Conservation (phyloP, 1,284 basidiomycete genomes). For the Filobasidium uniguttulatum region DNA sequence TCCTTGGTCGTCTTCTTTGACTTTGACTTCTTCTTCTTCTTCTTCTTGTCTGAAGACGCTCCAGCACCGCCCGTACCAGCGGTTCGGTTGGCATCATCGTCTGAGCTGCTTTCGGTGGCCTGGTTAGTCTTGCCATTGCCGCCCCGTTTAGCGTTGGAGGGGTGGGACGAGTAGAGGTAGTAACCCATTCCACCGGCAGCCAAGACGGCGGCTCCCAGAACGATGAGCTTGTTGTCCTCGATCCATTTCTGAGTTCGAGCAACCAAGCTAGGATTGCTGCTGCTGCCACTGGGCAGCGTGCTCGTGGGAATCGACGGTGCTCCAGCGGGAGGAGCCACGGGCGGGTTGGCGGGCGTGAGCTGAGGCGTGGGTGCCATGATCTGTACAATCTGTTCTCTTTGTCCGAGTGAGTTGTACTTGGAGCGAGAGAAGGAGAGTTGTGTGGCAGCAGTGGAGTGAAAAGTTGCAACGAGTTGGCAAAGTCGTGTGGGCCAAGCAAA, state of each 20-base stretch:
- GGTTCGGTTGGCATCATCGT: conserved; percentile 41
- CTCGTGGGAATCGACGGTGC: too few species aligned
- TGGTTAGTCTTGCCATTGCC: conserved; percentile 2
- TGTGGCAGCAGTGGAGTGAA: too few species aligned
- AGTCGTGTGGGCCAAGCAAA: too few species aligned
- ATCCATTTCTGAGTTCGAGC: conserved; percentile 29
- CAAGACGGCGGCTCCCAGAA: conserved; percentile 48
- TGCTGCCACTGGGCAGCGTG: background rate
- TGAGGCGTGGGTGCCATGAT: too few species aligned
- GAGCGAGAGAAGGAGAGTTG: too few species aligned
- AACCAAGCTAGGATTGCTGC: conserved; percentile 16
- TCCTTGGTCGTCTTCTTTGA: conserved; percentile 31
- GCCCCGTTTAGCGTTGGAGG: conserved; percentile 1
- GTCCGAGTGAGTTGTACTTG: too few species aligned
- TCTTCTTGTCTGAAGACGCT: conserved; percentile 28
- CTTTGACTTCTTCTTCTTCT: conserved; percentile 46
- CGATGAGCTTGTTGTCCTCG: conserved; percentile 33
- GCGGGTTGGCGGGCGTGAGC: too few species aligned
- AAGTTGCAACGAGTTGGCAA: too few species aligned
- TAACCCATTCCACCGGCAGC: conserved; percentile 66
- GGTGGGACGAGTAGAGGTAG: conserved; percentile 41
- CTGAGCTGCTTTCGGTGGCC: conserved; percentile 18
- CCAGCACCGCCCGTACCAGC: conserved; percentile 35
- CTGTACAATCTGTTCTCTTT: too few species aligned
- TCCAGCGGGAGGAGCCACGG: background rate